Evolutionary conservation across 306 rosid genomes (phyloP), one percentile per base, ranked within the genome.

Genomic region (Cercis canadensis): DNA sequence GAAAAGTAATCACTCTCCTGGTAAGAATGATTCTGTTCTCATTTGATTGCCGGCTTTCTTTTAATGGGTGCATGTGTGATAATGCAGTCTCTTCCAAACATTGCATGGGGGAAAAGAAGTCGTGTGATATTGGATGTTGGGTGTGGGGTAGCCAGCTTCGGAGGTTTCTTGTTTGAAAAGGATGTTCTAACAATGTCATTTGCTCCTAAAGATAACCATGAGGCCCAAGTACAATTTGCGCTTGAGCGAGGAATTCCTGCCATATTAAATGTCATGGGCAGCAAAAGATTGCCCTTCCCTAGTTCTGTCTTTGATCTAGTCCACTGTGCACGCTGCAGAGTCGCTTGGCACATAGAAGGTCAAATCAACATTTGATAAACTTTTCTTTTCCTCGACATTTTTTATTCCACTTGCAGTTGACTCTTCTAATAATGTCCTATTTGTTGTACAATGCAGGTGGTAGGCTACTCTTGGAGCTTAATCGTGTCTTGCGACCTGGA

Each of bases 281-380:
- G 84, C 52, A 84, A 81, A 75, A 85, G 97, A 69, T 85, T 92
- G 50, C 90, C 90, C 43, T 92, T 76, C 73, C 96, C 97, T 7
- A 69, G 92, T 65, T 72, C 83, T 57, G 93, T 92, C 62, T 92
- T 89, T 79, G 97, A 92, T 84, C 70, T 92, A 70, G 17, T 92
- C 60, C 97, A 92, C 69, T 92, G 97, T 70, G 97, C 97, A 5
- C 97, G 96, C 32, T 92, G 97, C 76, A 89, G 97, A 85, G 97
- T 92, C 72, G 96, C 97, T 75, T 92, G 97, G 97, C 97, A 92
- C 72, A 37, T 77, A 78, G 97, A 92, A 84, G 97, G 97, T 92
- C 60, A 51, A 29, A 43, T 67, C 13, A 9, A 12, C 16, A 14
- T 45, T 53, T 13, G 49, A 67, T 49, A 41, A 39, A 47, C 41